phyloP scores from a whole-genome alignment of 148 eudicot genomes.

The Pouteria glomerata region DNA sequence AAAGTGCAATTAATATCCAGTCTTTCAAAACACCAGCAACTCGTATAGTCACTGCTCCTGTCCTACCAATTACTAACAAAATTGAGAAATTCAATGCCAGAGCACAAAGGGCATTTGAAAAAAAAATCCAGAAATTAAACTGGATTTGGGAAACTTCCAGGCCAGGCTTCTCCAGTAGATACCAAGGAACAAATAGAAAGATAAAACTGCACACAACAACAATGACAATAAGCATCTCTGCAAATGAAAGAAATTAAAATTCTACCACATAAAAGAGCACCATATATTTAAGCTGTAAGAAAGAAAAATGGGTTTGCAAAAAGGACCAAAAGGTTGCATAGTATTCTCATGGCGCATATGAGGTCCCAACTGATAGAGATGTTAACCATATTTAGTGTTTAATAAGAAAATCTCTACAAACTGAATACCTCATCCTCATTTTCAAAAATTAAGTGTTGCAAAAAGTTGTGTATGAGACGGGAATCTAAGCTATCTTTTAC shows the following conservation, averaged over 20 bases:
- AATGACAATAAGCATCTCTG: conserved; percentile 4
- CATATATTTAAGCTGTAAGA: background rate
- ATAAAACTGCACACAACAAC: conserved; percentile 35
- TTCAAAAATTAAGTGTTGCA: background rate
- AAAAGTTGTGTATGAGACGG: background rate
- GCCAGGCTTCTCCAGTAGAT: conserved; percentile 69
- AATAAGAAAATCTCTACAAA: background rate
- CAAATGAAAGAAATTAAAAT: background rate
- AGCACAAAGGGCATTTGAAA: conserved; percentile 83
- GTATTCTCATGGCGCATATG: background rate
- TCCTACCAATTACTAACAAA: conserved; percentile 78
- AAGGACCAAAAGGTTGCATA: background rate
- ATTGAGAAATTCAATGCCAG: conserved; percentile 86
- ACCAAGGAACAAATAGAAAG: conserved; percentile 85
- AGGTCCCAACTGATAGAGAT: background rate
- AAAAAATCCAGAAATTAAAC: conserved; percentile 84
- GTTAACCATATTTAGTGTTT: background rate
- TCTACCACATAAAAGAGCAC: conserved; percentile 1
- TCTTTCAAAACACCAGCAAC: conserved; percentile 90
- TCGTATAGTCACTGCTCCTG: conserved; percentile 80
- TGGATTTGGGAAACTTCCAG: conserved; percentile 69
- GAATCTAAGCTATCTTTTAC: no score
- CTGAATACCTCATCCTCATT: background rate
- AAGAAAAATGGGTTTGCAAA: background rate
- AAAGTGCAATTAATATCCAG: conserved; percentile 82